phyloP scores from a whole-genome alignment of 2,329 filamentous ascomycete genomes.

The Pseudogymnoascus sp. region DNA sequence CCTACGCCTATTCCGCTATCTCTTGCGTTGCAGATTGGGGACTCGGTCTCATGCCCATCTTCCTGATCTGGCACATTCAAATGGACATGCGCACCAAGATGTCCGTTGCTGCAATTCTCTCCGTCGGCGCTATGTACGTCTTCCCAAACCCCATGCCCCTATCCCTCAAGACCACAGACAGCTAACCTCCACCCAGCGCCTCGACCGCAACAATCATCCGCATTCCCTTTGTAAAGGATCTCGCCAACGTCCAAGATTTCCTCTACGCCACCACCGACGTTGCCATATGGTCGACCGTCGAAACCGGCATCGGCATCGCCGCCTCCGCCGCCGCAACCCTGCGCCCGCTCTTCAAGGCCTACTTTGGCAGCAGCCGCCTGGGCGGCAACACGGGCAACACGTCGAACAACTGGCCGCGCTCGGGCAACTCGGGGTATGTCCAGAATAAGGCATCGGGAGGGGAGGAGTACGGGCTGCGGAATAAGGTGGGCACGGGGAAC shows the following conservation, averaged over 20 bases:
- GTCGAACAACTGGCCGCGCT: neutral
- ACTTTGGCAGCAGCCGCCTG: constrained; percentile 15
- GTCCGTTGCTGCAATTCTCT: constrained; percentile 25
- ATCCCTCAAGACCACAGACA: neutral
- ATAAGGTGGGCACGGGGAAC: neutral
- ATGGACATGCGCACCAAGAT: constrained; percentile 35
- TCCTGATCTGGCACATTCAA: constrained; percentile 35
- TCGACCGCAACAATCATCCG: constrained; percentile 37
- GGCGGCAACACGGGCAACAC: neutral
- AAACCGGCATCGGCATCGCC: constrained; percentile 35
- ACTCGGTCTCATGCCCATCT: constrained; percentile 34
- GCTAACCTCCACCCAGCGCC: constrained; percentile 24
- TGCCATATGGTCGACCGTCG: constrained; percentile 39
- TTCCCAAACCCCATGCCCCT: neutral
- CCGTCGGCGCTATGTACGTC: constrained; percentile 34
- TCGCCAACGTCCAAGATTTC: constrained; percentile 32
- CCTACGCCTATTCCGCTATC: constrained; percentile 35
- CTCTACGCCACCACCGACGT: constrained; percentile 37
- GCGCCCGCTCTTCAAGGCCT: constrained; percentile 29
- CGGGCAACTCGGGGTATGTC: neutral
- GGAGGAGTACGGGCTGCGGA: neutral
- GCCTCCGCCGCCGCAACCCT: constrained; percentile 35
- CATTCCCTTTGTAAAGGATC: constrained; percentile 34
- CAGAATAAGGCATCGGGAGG: neutral
- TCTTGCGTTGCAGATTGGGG: constrained; percentile 36